Evolutionary conservation across 805 yeast genomes (phyloP), one percentile per base, ranked within the genome.

Genomic region (Blastobotrys parvus): DNA sequence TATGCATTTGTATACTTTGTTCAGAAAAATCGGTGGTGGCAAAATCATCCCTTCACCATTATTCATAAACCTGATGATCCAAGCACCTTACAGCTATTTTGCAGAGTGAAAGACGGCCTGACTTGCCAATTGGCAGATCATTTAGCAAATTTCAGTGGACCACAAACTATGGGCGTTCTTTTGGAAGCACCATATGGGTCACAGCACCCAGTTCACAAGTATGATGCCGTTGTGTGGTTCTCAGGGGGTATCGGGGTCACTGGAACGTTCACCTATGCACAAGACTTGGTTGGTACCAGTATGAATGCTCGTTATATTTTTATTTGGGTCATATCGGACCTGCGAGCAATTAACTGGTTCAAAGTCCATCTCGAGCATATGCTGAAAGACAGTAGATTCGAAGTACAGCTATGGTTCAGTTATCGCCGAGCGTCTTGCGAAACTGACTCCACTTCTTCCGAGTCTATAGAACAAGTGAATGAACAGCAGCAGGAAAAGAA

Each of bases 191-290:
- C 92, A 1, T 83, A 83, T 53, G 87, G 92, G 2, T 66, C 68
- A 35, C 49, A 70, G 1, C 57, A 74, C 3, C 74, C 80, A 1
- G 63, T 76, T 15, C 63, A 67, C 25, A 63, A 66, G 36, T 80
- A 71, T 51, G 74, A 76, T 37, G 70, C 74, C 42, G 72, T 78
- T 4, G 70, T 80, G 3, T 68, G 80, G 36, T 49, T 83, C 21
- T 81, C 89, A 4, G 89, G 88, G 37, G 90, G 92, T 25, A 77
- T 78, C 44, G 94, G 92, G 39, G 67, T 84, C 43, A 80, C 90
- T 0, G 87, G 78, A 1, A 68, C 75, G 17, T 71, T 71, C 44
- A 61, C 75, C 3, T 67, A 74, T 35, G 57, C 56, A 17, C 39
- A 38, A n/a, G 52, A 52, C 16, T 27, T 50, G 15, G 25, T 25